phyloP scores from a whole-genome alignment of 1,284 basidiomycete genomes.

The Ustilago hordei region DNA sequence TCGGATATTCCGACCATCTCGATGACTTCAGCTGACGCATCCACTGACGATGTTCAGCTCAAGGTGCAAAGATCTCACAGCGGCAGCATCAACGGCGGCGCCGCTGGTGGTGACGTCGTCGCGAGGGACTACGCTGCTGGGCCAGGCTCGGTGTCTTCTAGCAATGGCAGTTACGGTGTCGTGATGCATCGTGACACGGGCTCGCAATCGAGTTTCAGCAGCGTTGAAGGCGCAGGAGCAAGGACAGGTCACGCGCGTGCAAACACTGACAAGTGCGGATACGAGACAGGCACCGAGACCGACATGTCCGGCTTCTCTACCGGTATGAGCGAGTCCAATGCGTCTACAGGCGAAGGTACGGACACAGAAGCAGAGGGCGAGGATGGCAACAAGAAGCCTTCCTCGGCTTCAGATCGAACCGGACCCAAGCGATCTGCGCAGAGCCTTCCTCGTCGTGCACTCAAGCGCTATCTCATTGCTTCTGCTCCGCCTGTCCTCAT shows the following conservation, averaged over 20 bases:
- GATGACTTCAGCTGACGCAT: conserved; percentile 40
- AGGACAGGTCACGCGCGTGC: conserved; percentile 9
- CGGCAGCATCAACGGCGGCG: not conserved
- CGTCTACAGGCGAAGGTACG: conserved; percentile 37
- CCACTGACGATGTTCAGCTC: conserved; percentile 8
- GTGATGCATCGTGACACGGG: conserved; percentile 22
- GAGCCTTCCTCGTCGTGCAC: conserved; percentile 81
- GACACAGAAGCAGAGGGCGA: conserved; percentile 35
- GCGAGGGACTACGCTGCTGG: conserved; percentile 28
- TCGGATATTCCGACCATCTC: conserved; percentile 48
- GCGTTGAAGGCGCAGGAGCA: conserved; percentile 18
- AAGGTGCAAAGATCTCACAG: conserved; percentile 12
- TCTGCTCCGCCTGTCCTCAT: conserved; percentile 87
- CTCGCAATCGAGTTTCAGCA: conserved; percentile 43
- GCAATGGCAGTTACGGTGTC: conserved; percentile 13
- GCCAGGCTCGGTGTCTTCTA: conserved; percentile 1
- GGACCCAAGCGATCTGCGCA: conserved; percentile 56
- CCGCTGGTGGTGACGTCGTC: conserved; percentile 10
- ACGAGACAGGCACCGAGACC: conserved; percentile 51
- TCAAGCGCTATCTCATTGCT: conserved; percentile 91
- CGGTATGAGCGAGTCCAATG: conserved; percentile 41
- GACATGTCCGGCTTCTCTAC: conserved; percentile 49
- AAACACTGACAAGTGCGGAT: conserved; percentile 21
- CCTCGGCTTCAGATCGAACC: conserved; percentile 5
- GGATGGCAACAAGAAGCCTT: conserved; percentile 5